Evolutionary conservation across 495 filamentous ascomycete genomes (phyloP), one percentile per base, ranked within the genome.

Genomic region (Immersiella caudata): DNA sequence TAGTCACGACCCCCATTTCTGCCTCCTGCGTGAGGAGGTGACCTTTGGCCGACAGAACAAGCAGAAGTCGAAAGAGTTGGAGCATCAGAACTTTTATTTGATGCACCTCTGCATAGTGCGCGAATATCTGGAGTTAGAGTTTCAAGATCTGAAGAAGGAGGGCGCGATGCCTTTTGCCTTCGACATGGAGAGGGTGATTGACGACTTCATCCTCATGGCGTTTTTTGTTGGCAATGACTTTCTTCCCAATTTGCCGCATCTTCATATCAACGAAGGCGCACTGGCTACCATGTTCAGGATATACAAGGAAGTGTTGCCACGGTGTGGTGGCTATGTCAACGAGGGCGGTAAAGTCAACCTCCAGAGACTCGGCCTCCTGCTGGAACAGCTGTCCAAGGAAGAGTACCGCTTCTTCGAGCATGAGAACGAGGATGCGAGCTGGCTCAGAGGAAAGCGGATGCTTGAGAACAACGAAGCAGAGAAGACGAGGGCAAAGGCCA

Each of bases 181-280:
- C 74, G 91, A 99, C 71, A 90, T 98, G 90, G 96, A 99, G 78
- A 88, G 90, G 67, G 87, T 98, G 69, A 97, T 99, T 78, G 96
- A 99, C 72, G 95, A 99, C 82, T 98, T 99, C 79, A 98, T 99
- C 74, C 86, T 99, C 51, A 96, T 99, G 92, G 94, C 93, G 33
- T 99, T 99, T 82, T 99, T 99, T 75, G 93, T 99, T 75, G 96
- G 96, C 76, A 99, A 99, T 77, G 96, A 99, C 80, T 99, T 99
- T 79, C 85, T 99, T 73, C 96, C 96, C 4, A 97, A 98, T 79
- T 82, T 99, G 60, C 96, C 96, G 2, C 92, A 96, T 69, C 80
- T 99, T 67, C 96, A 98, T 79, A 99, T 99, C 79, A 99, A 99
- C 79, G 96, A 98, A 76, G 96, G 96, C 36, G 96, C 96, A 12